Conservation (phyloP, 202 grass and related monocot species). For the Setaria italica region DNA sequence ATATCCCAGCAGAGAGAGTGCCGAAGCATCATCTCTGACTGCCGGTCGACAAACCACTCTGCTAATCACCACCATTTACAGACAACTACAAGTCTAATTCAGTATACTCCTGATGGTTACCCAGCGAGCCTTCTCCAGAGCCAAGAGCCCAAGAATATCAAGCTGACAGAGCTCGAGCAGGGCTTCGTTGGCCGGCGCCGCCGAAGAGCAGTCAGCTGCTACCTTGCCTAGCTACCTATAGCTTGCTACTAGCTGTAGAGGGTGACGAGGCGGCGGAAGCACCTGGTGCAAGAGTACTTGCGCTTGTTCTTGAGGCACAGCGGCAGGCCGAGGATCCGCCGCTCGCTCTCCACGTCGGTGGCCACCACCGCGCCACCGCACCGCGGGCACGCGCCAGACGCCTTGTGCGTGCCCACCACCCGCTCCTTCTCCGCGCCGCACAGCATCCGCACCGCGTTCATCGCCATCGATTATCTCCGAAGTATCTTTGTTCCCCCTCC, state of each 20-base stretch:
- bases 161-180: not conserved
- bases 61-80: slow-evolving; percentile 11
- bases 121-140: not conserved
- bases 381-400: slow-evolving; percentile 72
- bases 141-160: not conserved
- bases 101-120: not conserved
- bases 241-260: slow-evolving; percentile 39
- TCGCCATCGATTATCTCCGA: not conserved
- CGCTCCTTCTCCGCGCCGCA: slow-evolving; percentile 66
- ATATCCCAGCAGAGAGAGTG: not conserved
- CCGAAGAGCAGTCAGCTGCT: not conserved
- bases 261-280: slow-evolving; percentile 74
- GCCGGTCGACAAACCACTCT: not conserved
- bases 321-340: slow-evolving; percentile 70
- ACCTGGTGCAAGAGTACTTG: slow-evolving; percentile 76
- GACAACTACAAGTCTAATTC: not conserved
- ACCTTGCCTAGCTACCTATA: not conserved
- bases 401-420: slow-evolving; percentile 73
- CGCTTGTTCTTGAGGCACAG: slow-evolving; percentile 79
- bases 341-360: slow-evolving; percentile 65
- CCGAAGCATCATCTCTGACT: not conserved
- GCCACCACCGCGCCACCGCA: slow-evolving; percentile 78
- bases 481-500: not conserved
- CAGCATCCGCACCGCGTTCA: slow-evolving; percentile 41
- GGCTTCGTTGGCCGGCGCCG: not conserved